Evolutionary conservation across 805 yeast genomes (phyloP), one percentile per base, ranked within the genome.

Genomic region (Starmerella bombi): DNA sequence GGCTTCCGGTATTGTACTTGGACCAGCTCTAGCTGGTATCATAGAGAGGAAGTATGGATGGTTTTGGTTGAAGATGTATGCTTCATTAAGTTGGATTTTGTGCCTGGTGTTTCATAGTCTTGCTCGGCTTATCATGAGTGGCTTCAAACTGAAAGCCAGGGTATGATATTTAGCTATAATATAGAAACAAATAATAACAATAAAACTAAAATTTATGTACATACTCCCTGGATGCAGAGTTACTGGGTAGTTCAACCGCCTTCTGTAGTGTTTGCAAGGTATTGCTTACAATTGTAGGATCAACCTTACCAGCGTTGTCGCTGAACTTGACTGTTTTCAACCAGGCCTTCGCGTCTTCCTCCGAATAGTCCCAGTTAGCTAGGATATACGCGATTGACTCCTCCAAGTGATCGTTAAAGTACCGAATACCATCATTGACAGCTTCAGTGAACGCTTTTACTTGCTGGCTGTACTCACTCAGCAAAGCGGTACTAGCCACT

Each of bases 291-390:
- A 80, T 69, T 30, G 59, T 58, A 9, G 53, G 59, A 60, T 73
- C 72, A 40, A 80, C 71, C 15, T 70, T 56, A 1, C 62, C 58
- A 0, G 68, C 73, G 33, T 68, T 63, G 29, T 67, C 60, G 47
- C 62, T 55, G 59, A 84, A 85, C 48, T 65, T 53, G 6, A 85
- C 95, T 0, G 93, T 80, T 49, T 77, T 69, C 45, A 79, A 64
- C 96, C 96, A 85, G 45, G 72, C 79, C 19, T 65, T 59, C 7
- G 94, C 93, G 58, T 85, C 95, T 36, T 70, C 80, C 39, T 68
- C 67, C 0, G 81, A 60, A 62, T 85, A 85, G 59, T 82, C 94
- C 47, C 86, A 66, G 50, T 80, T 72, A 3, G 66, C 61, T 21
- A 72, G 63, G 42, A 86, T 85, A 55, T 70, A 75, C 32, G 68